Conservation (phyloP, 345 rosid genomes). For the Luvunga scandens region DNA sequence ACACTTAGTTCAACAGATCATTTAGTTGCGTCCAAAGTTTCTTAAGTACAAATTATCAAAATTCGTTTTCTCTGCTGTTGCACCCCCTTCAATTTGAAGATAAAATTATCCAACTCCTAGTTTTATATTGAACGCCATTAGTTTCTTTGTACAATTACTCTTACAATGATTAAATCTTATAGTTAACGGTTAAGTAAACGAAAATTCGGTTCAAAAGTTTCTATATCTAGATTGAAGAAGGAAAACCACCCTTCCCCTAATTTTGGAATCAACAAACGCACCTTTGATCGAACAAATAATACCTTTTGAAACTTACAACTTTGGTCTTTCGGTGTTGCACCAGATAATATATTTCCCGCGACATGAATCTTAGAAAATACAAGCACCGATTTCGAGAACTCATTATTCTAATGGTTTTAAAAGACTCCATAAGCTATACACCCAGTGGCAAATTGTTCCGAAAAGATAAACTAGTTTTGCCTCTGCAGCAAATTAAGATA, state of each 20-base stretch:
- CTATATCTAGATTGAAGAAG: too few relatives aligned
- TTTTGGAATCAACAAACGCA: not conserved
- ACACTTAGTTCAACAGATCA: not conserved
- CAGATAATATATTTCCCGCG: not conserved
- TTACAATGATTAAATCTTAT: not conserved
- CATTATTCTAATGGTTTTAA: not conserved
- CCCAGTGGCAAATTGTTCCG: not conserved
- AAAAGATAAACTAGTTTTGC: too few relatives aligned
- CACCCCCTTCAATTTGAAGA: not conserved
- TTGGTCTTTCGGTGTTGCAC: not conserved
- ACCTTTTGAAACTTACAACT: not conserved
- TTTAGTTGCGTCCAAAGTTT: not conserved
- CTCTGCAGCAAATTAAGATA: not conserved
- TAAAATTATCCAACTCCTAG: not conserved
- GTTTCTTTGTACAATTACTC: not conserved
- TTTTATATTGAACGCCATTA: not conserved
- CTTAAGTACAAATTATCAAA: too few relatives aligned
- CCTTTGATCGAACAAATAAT: not conserved
- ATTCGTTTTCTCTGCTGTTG: too few relatives aligned
- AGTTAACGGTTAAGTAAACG: not conserved
- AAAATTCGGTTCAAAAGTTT: too few relatives aligned
- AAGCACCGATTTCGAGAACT: not conserved
- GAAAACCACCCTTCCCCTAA: not conserved
- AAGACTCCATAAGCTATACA: not conserved
- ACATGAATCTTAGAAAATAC: not conserved